These are phyloP conservation scores for Plenodomus tracheiphilus DNA, from an alignment of 2,329 filamentous ascomycete genomes.

Conservation along the genomic window DNA sequence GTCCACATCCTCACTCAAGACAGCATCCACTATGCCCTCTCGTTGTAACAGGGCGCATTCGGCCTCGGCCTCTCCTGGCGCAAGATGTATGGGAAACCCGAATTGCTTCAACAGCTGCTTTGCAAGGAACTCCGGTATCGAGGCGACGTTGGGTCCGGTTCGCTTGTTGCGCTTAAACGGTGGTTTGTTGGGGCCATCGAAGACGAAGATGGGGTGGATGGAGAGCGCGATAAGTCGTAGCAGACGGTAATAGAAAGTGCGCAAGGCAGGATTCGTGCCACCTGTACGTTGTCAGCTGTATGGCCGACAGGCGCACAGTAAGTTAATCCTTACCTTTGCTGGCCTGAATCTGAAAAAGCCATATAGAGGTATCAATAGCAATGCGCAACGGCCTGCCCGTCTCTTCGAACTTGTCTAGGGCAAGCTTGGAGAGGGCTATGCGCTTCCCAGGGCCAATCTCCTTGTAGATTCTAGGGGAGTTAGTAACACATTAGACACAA, in stretches of 20 bases:
- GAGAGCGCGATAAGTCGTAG: slow-evolving; percentile 73
- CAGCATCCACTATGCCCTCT: slow-evolving; percentile 73
- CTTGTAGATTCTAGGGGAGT: slow-evolving; percentile 72
- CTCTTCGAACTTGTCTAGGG: slow-evolving; percentile 73
- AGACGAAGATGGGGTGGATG: slow-evolving; percentile 88
- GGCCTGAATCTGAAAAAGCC: slow-evolving; percentile 92
- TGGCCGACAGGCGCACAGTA: background rate
- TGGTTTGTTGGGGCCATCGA: slow-evolving; percentile 84
- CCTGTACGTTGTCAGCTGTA: slow-evolving; percentile 51
- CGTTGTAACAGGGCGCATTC: slow-evolving; percentile 88
- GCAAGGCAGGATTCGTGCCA: slow-evolving; percentile 84
- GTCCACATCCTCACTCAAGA: slow-evolving; percentile 95
- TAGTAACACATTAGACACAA: slow-evolving; percentile 2
- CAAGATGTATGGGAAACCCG: slow-evolving; percentile 80
- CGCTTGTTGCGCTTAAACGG: slow-evolving; percentile 85
- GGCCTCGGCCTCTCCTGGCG: slow-evolving; percentile 93
- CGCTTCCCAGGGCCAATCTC: slow-evolving; percentile 82
- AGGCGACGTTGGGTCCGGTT: slow-evolving; percentile 64
- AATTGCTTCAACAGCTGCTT: slow-evolving; percentile 85
- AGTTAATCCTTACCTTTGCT: slow-evolving; percentile 62
- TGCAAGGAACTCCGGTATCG: slow-evolving; percentile 72
- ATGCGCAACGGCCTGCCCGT: slow-evolving; percentile 76
- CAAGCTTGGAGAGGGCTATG: slow-evolving; percentile 79
- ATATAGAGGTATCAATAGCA: slow-evolving; percentile 94
- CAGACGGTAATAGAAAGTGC: slow-evolving; percentile 91